These are phyloP conservation scores for Blastobotrys proliferans DNA, from an alignment of 1,139 yeast species.

Conservation along the genomic window DNA sequence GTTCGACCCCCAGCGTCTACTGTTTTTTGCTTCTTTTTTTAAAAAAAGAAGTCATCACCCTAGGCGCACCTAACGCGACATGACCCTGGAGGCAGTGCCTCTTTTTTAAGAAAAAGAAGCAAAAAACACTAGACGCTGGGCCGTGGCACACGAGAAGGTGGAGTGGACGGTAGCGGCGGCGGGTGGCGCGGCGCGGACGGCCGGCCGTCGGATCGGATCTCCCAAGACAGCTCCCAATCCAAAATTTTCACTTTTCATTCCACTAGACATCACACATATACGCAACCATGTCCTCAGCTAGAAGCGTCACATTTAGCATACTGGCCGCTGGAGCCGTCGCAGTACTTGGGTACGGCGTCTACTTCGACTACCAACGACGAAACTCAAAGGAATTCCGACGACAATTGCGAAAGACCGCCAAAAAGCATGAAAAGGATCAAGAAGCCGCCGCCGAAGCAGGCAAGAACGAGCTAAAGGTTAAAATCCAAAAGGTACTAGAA, in stretches of 20 bases:
- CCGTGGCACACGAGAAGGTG: too few species aligned
- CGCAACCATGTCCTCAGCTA: slow-evolving; percentile 31
- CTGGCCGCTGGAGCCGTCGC: slow-evolving; percentile 31
- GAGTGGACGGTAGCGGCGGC: too few species aligned
- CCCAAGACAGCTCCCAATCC: too few species aligned
- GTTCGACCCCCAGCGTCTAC: too few species aligned
- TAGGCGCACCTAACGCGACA: too few species aligned
- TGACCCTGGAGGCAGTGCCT: too few species aligned
- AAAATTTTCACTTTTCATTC: neutral
- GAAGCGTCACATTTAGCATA: slow-evolving; percentile 31
- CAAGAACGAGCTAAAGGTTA: slow-evolving; percentile 52
- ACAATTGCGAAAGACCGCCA: slow-evolving; percentile 57
- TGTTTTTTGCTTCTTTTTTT: too few species aligned
- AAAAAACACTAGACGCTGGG: too few species aligned
- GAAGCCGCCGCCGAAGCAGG: slow-evolving; percentile 56
- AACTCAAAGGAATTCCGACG: slow-evolving; percentile 76
- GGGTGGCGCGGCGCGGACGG: too few species aligned
- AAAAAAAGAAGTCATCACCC: too few species aligned
- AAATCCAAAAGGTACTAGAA: slow-evolving; percentile 57
- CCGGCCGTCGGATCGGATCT: too few species aligned
- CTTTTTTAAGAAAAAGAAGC: too few species aligned
- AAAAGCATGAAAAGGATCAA: slow-evolving; percentile 52
- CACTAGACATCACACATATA: slow-evolving; percentile 2
- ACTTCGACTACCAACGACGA: slow-evolving; percentile 92
- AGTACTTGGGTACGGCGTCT: slow-evolving; percentile 69